Evolutionary conservation across 2,329 filamentous ascomycete genomes (phyloP).

Genomic region (Exophiala phaeomuriformis): DNA sequence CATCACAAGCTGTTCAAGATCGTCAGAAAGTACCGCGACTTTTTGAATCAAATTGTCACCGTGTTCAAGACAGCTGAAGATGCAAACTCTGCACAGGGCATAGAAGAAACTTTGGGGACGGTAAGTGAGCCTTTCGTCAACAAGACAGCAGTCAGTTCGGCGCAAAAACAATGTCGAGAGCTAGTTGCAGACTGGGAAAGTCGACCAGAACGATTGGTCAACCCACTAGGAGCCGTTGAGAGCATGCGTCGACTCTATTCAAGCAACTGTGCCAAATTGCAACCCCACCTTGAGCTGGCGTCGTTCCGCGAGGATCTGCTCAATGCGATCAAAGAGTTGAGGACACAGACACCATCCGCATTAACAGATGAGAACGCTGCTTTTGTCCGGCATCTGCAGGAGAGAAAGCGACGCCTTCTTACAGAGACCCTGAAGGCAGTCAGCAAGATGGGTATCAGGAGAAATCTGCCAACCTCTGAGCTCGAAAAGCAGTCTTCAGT

Average conservation of each 20-base stretch:
- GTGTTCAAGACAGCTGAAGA: slow-evolving; percentile 54
- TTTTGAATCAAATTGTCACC: slow-evolving; percentile 70
- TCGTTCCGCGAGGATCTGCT: slow-evolving; percentile 63
- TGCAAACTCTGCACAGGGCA: slow-evolving; percentile 41
- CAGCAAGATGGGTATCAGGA: slow-evolving; percentile 80
- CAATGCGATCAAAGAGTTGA: slow-evolving; percentile 62
- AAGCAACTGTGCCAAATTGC: slow-evolving; percentile 46
- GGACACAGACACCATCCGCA: slow-evolving; percentile 72
- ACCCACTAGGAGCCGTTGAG: slow-evolving; percentile 60
- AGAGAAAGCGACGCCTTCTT: slow-evolving; percentile 80
- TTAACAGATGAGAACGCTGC: slow-evolving; percentile 82
- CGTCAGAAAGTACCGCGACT: slow-evolving; percentile 76
- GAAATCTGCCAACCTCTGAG: slow-evolving; percentile 68
- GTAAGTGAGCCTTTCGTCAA: background rate
- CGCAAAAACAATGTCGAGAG: slow-evolving; percentile 29
- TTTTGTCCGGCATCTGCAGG: slow-evolving; percentile 79
- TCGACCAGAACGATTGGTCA: slow-evolving; percentile 60
- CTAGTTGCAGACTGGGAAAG: slow-evolving; percentile 33
- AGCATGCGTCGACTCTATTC: slow-evolving; percentile 63
- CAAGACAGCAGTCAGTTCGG: slow-evolving; percentile 30
- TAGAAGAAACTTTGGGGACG: slow-evolving; percentile 30
- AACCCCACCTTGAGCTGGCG: slow-evolving; percentile 55
- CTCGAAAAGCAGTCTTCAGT: slow-evolving; percentile 67
- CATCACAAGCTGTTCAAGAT: slow-evolving; percentile 88
- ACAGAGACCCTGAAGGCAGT: slow-evolving; percentile 78